Evolutionary conservation across 2,329 filamentous ascomycete species (phyloP).

Genomic region (Colletotrichum scovillei): DNA sequence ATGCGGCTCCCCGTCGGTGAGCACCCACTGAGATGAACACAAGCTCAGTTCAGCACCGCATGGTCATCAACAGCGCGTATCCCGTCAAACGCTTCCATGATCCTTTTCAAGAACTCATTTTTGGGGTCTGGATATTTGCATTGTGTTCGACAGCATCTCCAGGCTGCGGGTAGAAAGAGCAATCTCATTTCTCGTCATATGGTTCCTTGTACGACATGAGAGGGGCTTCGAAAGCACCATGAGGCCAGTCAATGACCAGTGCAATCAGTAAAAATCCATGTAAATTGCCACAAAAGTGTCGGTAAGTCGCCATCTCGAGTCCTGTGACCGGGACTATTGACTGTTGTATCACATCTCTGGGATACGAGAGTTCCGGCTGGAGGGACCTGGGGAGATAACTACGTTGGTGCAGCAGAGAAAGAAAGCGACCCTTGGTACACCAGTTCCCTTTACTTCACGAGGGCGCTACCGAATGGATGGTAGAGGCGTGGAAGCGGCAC

Average conservation of each 20-base stretch:
- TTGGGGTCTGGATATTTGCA: not conserved
- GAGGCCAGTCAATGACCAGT: not conserved
- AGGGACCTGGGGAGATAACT: not conserved
- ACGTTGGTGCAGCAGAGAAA: not conserved
- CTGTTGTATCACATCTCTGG: slow-evolving; percentile 26
- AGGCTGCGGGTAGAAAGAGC: not conserved
- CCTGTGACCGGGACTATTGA: slow-evolving; percentile 29
- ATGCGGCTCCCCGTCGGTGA: slow-evolving; percentile 29
- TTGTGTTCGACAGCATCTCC: not conserved
- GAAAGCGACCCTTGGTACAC: not conserved
- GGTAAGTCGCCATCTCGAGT: not conserved
- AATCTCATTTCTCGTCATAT: not conserved
- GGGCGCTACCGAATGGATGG: not conserved
- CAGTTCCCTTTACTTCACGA: not conserved
- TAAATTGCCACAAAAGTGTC: not conserved
- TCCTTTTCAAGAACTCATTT: not conserved
- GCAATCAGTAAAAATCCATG: not conserved
- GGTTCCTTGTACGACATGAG: slow-evolving; percentile 8
- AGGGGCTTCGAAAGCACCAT: not conserved
- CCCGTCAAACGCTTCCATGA: not conserved
- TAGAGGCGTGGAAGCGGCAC: not conserved
- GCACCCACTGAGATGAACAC: not conserved
- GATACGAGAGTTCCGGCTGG: slow-evolving; percentile 2
- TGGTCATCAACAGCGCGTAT: not conserved
- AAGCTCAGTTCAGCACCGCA: not conserved